phyloP scores from a whole-genome alignment of 331 rosid species.

The Stylosanthes scabra region DNA sequence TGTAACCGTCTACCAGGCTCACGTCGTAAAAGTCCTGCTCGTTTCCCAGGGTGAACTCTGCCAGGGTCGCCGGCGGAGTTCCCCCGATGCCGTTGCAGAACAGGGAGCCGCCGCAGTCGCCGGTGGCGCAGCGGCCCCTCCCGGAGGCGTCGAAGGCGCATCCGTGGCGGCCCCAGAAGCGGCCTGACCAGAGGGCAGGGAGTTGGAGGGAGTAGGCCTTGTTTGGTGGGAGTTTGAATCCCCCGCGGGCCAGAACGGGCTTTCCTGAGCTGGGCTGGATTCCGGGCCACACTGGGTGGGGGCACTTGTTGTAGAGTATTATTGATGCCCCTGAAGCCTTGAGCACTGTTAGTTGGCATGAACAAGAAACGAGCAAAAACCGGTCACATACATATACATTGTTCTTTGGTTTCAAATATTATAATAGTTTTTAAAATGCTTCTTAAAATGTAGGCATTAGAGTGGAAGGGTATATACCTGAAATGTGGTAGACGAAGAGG shows the following conservation, averaged over 20 bases:
- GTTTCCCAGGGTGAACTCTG: constrained; percentile 83
- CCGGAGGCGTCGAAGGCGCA: constrained; percentile 85
- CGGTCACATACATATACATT: constrained; percentile 31
- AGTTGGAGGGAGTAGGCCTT: constrained; percentile 61
- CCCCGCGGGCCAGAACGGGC: constrained; percentile 84
- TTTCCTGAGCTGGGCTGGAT: constrained; percentile 87
- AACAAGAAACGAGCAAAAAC: neutral
- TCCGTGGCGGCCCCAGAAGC: constrained; percentile 98
- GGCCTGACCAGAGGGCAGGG: constrained; percentile 94
- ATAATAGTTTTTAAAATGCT: neutral
- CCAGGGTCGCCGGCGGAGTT: constrained; percentile 86
- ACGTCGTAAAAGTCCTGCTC: constrained; percentile 96
- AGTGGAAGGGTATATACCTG: constrained; percentile 48
- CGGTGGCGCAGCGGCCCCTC: constrained; percentile 84
- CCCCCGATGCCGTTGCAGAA: constrained; percentile 92
- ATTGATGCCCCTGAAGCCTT: constrained; percentile 55
- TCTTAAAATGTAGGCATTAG: neutral
- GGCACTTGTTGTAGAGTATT: constrained; percentile 72
- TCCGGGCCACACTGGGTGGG: constrained; percentile 94
- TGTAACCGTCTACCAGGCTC: constrained; percentile 92
- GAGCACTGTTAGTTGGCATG: constrained; percentile 26
- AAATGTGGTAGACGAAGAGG: constrained; percentile 42
- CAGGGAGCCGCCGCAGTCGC: constrained; percentile 90
- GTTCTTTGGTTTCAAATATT: neutral
- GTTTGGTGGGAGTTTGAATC: constrained; percentile 72